Base-by-base conservation (phyloP, 1,284 basidiomycete species). In the Grifola frondosa region DNA sequence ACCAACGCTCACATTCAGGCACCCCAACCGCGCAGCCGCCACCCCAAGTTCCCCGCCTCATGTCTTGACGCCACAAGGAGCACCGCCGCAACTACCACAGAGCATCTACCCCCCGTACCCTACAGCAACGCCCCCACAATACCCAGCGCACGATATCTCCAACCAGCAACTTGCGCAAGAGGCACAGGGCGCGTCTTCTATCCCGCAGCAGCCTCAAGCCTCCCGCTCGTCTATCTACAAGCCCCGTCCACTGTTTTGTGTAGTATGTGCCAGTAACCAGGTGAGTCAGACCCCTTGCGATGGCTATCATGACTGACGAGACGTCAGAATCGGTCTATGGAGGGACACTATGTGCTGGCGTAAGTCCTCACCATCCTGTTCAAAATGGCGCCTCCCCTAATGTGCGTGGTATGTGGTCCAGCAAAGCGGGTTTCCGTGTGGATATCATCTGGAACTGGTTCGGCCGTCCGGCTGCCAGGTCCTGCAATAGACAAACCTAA, bases 261-360 rank as follows among this genome's bases (percentile, higher is more conserved):
- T 99, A 9, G 96, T 99, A 21, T 99, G 96, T 62, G 96, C 96
- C 9, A 97, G 92, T 62, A 99, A 99, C 60, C 91, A 97, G 70
- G 93, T 91, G 64, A 56, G 77, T 67, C 11, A 17, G 10, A 13
- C 20, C 11, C 29, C 13, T 7, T 39, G 6, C 16, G 17, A 15
- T 10, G 16, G 10, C 7, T 11, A 15, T 35, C 17, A 19, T 13
- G 16, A 24, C 22, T 39, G 10, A 50, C 38, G 23, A 21, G 28
- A 29, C 26, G 24, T 6, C 65, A 99, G 91, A 99, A 99, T 64
- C 87, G 97, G 25, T 98, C 95, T 1, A 99, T 99, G 97, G 96
- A 98, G 65, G 97, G 93, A 0, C 97, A 99, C 63, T 81, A 86
- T 58, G 91, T 97, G 9, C 69, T 99, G 31, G 71, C 86, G 88